Percentiles rank a stretch among this genome's conserved stretches.
phyloP scores from a whole-genome alignment of 768 basidiomycete genomes.

The Boletales sp. region DNA sequence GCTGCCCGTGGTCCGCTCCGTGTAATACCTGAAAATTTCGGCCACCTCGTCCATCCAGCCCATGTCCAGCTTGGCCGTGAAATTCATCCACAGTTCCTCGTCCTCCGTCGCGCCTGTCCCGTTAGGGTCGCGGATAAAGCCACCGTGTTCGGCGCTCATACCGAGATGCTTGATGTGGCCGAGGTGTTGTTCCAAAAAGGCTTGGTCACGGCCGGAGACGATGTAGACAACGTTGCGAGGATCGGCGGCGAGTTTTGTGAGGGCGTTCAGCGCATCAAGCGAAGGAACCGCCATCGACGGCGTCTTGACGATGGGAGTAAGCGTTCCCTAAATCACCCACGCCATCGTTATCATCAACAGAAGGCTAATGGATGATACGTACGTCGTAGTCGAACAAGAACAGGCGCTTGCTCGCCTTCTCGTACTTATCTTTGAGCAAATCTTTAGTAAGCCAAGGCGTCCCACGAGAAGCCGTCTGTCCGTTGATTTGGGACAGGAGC shows the following conservation, averaged over 20 bases:
- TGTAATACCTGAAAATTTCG: conserved; percentile 95
- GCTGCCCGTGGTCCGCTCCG: conserved; percentile 94
- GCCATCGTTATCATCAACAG: background rate
- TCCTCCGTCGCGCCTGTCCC: background rate
- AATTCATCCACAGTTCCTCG: conserved; percentile 66
- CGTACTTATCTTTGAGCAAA: conserved; percentile 57
- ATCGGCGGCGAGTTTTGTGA: conserved; percentile 69
- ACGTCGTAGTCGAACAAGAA: conserved; percentile 97
- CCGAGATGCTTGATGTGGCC: conserved; percentile 81
- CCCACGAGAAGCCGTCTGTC: conserved; percentile 73
- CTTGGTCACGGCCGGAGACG: conserved; percentile 93
- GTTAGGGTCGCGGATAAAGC: conserved; percentile 75
- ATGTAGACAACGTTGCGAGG: conserved; percentile 93
- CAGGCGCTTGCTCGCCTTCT: conserved; percentile 71
- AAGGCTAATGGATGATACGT: conserved; percentile 27
- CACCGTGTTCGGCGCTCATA: conserved; percentile 95
- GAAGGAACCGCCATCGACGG: conserved; percentile 87
- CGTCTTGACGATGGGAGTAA: conserved; percentile 94
- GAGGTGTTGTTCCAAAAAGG: conserved; percentile 87
- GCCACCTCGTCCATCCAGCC: conserved; percentile 94
- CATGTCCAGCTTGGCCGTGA: conserved; percentile 94
- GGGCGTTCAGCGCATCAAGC: conserved; percentile 64
- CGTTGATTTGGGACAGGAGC: conserved; percentile 76
- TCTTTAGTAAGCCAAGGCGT: conserved; percentile 80
- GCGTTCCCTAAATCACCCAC: conserved; percentile 64